Evolutionary conservation across 1,139 yeast species (phyloP), one percentile per base, ranked within the genome.

Genomic region (Martiniozyma asiatica): DNA sequence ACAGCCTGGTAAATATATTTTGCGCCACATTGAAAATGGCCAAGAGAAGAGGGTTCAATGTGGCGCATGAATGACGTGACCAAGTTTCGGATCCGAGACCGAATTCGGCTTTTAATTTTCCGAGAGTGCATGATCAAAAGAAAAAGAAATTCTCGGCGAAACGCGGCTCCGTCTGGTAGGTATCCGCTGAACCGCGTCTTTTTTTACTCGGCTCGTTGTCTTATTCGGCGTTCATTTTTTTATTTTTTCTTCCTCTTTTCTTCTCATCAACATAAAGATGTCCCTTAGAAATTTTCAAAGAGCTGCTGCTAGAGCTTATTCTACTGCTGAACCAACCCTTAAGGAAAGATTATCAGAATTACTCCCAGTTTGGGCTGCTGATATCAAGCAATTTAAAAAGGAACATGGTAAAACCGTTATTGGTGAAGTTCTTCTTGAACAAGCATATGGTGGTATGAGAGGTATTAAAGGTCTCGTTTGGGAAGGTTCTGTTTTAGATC

Each of bases 361-460:
- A 47, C 72, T 85, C 56, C 98, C 98, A 47, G 84, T 71, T 51
- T 82, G 81, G 68, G 81, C 80, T 44, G 96, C 84, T 58, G 81
- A 84, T 64, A 78, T 87, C 59, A 85, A 84, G 67, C 74, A 76
- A 51, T 75, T 87, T 56, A 82, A 87, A 61, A 69, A 80, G 58
- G 89, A 82, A 51, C 69, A 85, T 58, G 96, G 96, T 53, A 70
- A 76, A 58, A 77, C 92, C 51, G 89, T 71, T 39, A 84, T 92
- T 51, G 97, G 95, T 49, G 95, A 89, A 65, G 93, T 87, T 45
- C 67, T 76, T 44, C 71, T 89, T 46, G 95, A 84, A 63, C 97
- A 89, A 67, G 95, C 95, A 33, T 89, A 89, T 65, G 98, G 97
- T 70, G 98, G 98, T 73, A 84, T 82, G 95, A 78, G 96, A 65